Conservation (phyloP, 805 yeast genomes). For the Candida xyloterini region DNA sequence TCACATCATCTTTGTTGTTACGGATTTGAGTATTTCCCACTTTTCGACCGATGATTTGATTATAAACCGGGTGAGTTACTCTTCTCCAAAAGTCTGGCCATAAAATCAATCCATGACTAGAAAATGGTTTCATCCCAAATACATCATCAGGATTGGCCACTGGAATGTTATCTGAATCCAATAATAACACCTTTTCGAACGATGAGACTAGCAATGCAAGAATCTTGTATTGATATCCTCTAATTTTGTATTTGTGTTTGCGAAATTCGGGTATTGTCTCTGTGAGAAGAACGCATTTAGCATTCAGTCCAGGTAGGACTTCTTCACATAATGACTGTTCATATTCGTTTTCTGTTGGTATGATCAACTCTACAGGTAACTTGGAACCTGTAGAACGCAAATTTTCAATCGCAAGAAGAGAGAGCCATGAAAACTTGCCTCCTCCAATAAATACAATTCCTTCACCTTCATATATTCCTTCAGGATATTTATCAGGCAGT, state of each 20-base stretch:
- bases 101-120: conserved; percentile 45
- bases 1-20: conserved; percentile 28
- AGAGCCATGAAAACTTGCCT: conserved; percentile 63
- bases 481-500: conserved; percentile 38
- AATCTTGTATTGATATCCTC: conserved; percentile 48
- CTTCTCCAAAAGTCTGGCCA: conserved; percentile 65
- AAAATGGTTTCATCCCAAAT: conserved; percentile 56
- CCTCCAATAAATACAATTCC: conserved; percentile 80
- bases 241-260: conserved; percentile 29
- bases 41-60: conserved; percentile 40
- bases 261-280: conserved; percentile 45
- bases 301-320: conserved; percentile 47
- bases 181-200: conserved; percentile 48
- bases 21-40: conserved; percentile 34
- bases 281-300: conserved; percentile 54
- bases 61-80: conserved; percentile 50
- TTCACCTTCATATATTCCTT: conserved; percentile 42
- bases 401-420: conserved; percentile 50
- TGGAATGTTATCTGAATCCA: conserved; percentile 54
- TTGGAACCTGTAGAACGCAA: conserved; percentile 44
- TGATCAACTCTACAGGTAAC: conserved; percentile 48
- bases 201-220: conserved; percentile 49
- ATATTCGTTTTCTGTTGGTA: conserved; percentile 45
- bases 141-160: conserved; percentile 47
- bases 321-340: conserved; percentile 42